A percentile compares a stretch with the other conserved stretches of the same genome.
phyloP scores from a whole-genome alignment of 352 stramenopile genomes.

The Globisporangium uncinulatum region DNA sequence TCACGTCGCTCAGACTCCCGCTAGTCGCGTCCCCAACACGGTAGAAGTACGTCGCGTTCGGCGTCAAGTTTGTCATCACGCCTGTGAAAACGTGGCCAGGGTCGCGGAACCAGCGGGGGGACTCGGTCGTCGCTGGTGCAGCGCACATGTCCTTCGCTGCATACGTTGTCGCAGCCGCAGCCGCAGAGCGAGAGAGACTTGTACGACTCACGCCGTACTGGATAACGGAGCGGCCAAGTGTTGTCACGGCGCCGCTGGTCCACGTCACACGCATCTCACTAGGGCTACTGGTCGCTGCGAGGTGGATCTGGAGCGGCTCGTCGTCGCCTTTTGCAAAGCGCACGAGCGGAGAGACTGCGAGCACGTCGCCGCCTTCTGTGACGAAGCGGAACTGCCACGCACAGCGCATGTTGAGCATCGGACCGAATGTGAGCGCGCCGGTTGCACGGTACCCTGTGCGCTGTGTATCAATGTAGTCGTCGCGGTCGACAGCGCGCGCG shows the following conservation, averaged over 20 bases:
- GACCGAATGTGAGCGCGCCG: constrained; percentile 11
- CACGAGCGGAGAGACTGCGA: constrained; percentile 28
- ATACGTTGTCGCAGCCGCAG: constrained; percentile 10
- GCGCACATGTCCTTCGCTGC: constrained; percentile 13
- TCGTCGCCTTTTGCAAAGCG: constrained; percentile 27
- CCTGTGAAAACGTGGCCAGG: constrained; percentile 10
- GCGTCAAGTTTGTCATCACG: constrained; percentile 13
- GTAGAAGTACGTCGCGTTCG: constrained; percentile 11
- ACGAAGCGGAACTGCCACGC: constrained; percentile 25
- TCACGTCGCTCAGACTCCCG: constrained; percentile 5
- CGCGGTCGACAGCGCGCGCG: background rate
- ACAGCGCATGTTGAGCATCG: constrained; percentile 27
- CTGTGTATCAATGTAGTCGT: constrained; percentile 14
- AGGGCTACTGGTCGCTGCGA: constrained; percentile 3
- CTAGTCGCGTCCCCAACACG: constrained; percentile 10
- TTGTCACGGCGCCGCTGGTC: constrained; percentile 30
- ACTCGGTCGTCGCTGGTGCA: constrained; percentile 5
- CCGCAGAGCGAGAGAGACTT: constrained; percentile 10
- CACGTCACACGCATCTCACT: constrained; percentile 52
- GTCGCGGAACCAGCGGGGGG: constrained; percentile 11
- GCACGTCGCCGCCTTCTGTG: constrained; percentile 20
- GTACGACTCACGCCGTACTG: constrained; percentile 23
- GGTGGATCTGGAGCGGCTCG: constrained; percentile 26
- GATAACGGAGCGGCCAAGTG: constrained; percentile 20
- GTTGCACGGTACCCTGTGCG: background rate